phyloP scores from a whole-genome alignment of 192 early-diverging fungal genomes.

The Coemansia asiatica region DNA sequence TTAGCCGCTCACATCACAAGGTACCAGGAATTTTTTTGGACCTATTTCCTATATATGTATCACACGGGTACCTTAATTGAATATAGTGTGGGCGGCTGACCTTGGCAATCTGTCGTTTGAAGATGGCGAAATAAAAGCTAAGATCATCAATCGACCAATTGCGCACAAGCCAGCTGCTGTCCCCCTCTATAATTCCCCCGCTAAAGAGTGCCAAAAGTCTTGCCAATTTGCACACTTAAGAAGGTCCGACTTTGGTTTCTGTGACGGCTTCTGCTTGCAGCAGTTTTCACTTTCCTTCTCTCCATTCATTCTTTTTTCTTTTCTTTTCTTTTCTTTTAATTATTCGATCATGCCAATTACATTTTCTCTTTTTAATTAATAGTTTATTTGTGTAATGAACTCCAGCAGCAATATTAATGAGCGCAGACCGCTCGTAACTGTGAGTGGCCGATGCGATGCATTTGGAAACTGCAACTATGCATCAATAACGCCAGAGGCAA shows the following conservation, averaged over 20 bases:
- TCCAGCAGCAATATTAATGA: background rate
- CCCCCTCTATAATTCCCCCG: background rate
- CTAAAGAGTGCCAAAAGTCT: background rate
- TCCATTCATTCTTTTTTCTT: background rate
- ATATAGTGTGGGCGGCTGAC: background rate
- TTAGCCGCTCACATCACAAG: too few relatives aligned
- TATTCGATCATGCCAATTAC: background rate
- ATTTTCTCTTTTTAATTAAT: background rate
- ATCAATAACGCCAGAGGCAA: background rate
- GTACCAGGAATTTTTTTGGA: too few relatives aligned
- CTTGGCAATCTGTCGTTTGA: background rate
- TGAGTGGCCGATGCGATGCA: background rate
- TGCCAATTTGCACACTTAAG: background rate
- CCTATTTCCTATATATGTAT: too few relatives aligned
- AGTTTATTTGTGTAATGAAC: background rate
- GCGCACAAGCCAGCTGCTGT: constrained; percentile 10
- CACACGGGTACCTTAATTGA: too few relatives aligned
- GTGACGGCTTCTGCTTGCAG: background rate
- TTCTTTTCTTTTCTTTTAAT: background rate
- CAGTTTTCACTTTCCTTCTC: background rate
- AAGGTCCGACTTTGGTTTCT: too few relatives aligned
- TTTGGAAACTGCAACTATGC: background rate
- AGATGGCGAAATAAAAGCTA: background rate
- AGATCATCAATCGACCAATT: background rate
- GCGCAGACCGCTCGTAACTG: background rate